phyloP scores from a whole-genome alignment of 176 grass and related monocot genomes.

The Aegilops umbellulata region DNA sequence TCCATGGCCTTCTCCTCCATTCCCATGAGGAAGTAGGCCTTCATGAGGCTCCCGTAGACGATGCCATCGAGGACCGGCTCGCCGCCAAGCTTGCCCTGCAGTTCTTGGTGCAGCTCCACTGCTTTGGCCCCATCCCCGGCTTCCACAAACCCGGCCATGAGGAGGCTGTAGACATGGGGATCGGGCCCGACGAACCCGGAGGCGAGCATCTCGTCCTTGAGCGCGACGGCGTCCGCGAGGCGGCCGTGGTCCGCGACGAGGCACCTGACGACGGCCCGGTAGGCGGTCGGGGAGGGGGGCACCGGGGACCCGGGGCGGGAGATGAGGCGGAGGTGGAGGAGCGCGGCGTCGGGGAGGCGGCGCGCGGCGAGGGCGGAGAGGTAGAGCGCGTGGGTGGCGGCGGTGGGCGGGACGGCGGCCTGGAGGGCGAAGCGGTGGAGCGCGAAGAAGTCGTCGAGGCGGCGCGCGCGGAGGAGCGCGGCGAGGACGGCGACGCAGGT shows the following conservation, averaged over 20 bases:
- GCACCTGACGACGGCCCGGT: conserved; percentile 64
- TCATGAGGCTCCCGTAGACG: conserved; percentile 80
- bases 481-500: conserved; percentile 73
- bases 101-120: conserved; percentile 55
- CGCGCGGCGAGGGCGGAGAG: conserved; percentile 68
- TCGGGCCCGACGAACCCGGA: conserved; percentile 65
- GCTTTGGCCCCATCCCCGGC: conserved; percentile 41
- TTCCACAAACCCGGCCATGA: conserved; percentile 58
- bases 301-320: conserved; percentile 57
- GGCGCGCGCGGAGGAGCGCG: conserved; percentile 61
- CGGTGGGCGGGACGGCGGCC: conserved; percentile 70
- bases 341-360: conserved; percentile 54
- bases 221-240: conserved; percentile 46
- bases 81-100: conserved; percentile 58
- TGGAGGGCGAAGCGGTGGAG: conserved; percentile 87
- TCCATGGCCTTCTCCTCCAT: conserved; percentile 74
- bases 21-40: conserved; percentile 64
- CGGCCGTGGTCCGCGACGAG: conserved; percentile 56
- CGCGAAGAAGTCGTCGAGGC: conserved; percentile 74
- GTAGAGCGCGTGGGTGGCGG: conserved; percentile 78
- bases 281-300: conserved; percentile 68
- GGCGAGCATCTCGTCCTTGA: conserved; percentile 77
- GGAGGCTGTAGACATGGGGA: conserved; percentile 62
- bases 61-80: conserved; percentile 49
- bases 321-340: conserved; percentile 72